Base-by-base conservation (phyloP, 352 stramenopile genomes). In the Phytophthora colocasiae region DNA sequence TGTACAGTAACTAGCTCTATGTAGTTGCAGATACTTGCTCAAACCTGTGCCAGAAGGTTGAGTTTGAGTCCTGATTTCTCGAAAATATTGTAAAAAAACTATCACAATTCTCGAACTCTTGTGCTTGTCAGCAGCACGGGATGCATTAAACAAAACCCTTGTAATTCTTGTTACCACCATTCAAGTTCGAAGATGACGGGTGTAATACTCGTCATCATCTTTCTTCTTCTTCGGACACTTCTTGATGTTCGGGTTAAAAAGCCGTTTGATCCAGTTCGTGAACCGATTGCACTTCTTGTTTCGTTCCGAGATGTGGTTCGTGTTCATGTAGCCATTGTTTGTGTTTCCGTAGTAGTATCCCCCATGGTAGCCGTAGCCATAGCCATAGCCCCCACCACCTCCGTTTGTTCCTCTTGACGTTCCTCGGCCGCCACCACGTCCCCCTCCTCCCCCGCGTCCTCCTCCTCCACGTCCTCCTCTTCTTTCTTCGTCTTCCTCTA, bases 251-350 rank as follows among this genome's bases (percentile, higher is more conserved):
- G 8, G 19, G 24, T 39, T 38, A 34, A 58, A 58, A 15, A 58
- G 38, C 24, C 38, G 43, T 26, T 48, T 49, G 2, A 14, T 48
- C 51, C 51, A 58, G 51, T 58, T 60, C 17, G 27, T 44, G 12
- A 60, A 60, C 6, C 53, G 53, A 43, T 60, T 60, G 40, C 53
- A 60, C 19, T 52, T 51, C 27, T 51, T 52, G n/a, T 52, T 12
- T 24, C 50, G 19, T 29, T 22, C 26, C 6, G 50, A 39, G 11
- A 45, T 4, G 10, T 12, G 10, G 50, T 58, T 39, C 11, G 49
- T 27, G 32, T 56, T 46, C 19, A 36, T 38, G 12, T 36, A 22
- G 4, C 49, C 49, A 47, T 27, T 32, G 11, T 29, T 34, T 5
- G 52, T 51, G 11, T 50, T 26, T 11, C 7, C 8, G 31, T 8